Evolutionary conservation across 2,329 filamentous ascomycete genomes (phyloP).

Genomic region (Periconia sp.): DNA sequence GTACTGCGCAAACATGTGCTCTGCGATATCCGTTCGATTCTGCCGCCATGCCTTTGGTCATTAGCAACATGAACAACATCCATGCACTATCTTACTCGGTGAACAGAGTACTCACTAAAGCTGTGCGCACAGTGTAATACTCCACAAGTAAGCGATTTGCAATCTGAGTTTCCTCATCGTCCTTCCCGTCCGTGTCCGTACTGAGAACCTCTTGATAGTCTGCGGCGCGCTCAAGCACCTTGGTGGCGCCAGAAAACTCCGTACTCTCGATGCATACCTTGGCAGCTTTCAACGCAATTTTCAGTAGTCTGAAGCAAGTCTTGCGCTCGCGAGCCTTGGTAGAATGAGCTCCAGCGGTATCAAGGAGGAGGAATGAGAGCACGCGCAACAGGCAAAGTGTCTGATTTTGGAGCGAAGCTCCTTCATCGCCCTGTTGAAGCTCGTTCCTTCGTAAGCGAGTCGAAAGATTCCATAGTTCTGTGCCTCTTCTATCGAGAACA

Average conservation of each 20-base stretch:
- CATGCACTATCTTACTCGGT: too few relatives aligned
- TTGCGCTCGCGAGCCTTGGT: constrained; percentile 28
- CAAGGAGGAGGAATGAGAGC: constrained; percentile 73
- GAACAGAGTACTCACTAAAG: constrained; percentile 72
- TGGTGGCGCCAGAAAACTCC: constrained; percentile 64
- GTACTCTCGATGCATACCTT: constrained; percentile 66
- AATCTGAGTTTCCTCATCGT: constrained; percentile 34
- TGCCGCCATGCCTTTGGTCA: constrained; percentile 72
- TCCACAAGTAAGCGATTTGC: constrained; percentile 59
- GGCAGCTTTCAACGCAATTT: constrained; percentile 70
- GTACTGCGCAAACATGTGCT: constrained; percentile 74
- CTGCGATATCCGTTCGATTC: constrained; percentile 74
- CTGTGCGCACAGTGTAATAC: constrained; percentile 70
- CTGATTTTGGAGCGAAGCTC: constrained; percentile 22
- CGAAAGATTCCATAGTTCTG: constrained; percentile 71
- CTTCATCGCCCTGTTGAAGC: constrained; percentile 11
- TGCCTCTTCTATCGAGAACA: constrained; percentile 63
- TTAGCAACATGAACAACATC: constrained; percentile 10
- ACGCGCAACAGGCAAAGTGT: constrained; percentile 49
- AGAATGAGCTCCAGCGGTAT: constrained; percentile 44
- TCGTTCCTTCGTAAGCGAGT: constrained; percentile 55
- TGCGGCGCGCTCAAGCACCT: constrained; percentile 69
- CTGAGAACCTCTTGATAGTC: constrained; percentile 50
- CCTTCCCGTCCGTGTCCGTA: constrained; percentile 18
- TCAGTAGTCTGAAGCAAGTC: constrained; percentile 63